A percentile compares a stretch with the other conserved stretches of the same genome.
Conservation (phyloP, 1,139 yeast species). For the Yamadazyma siamensis region DNA sequence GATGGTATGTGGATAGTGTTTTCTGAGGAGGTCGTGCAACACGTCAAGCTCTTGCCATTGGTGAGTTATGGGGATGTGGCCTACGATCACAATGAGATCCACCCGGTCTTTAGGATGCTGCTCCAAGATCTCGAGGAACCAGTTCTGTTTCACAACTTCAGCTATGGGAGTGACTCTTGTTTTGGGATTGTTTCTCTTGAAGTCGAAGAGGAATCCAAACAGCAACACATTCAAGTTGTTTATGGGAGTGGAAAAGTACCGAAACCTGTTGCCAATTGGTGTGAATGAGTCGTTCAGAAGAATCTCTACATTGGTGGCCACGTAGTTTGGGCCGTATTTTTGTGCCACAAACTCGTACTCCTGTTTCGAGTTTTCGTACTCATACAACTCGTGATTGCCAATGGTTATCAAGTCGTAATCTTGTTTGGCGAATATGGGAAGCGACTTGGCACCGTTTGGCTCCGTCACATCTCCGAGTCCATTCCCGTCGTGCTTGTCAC, state of each 20-base stretch:
- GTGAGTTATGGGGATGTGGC: conserved; percentile 75
- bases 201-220: conserved; percentile 79
- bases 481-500: conserved; percentile 94
- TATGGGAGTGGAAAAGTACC: conserved; percentile 62
- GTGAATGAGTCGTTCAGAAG: conserved; percentile 46
- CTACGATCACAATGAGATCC: conserved; percentile 68
- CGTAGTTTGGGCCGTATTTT: conserved; percentile 61
- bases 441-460: conserved; percentile 66
- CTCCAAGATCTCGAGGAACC: conserved; percentile 59
- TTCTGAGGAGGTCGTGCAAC: conserved; percentile 54
- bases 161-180: conserved; percentile 65
- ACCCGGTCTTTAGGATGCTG: conserved; percentile 41
- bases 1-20: conserved; percentile 53
- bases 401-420: conserved; percentile 79
- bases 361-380: conserved; percentile 59
- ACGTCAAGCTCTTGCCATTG: conserved; percentile 53
- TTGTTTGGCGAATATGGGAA: conserved; percentile 59
- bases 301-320: conserved; percentile 81
- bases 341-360: conserved; percentile 63
- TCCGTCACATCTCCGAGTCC: conserved; percentile 77
- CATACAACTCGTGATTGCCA: conserved; percentile 91
- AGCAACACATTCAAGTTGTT: conserved; percentile 55
- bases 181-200: conserved; percentile 55
- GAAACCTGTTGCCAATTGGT: conserved; percentile 65
- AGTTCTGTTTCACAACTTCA: conserved; percentile 51